Conservation (phyloP, 352 stramenopile genomes). For the Pythium scleroteichum region DNA sequence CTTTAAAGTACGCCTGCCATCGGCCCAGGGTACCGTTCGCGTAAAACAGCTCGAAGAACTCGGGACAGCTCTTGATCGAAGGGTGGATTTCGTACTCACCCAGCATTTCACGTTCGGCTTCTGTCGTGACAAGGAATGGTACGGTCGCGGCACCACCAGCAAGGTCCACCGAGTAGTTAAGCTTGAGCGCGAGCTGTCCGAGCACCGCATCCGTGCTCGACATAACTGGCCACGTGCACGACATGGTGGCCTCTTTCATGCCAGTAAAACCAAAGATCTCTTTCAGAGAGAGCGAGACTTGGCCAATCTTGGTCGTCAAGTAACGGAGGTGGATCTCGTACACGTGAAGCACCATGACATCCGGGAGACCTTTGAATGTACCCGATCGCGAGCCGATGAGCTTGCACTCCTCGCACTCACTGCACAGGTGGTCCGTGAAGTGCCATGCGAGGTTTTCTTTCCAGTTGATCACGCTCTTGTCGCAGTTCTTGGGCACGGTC, state of each 20-base stretch:
- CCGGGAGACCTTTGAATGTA: conserved; percentile 69
- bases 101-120: conserved; percentile 61
- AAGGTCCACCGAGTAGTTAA: conserved; percentile 67
- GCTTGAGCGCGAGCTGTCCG: conserved; percentile 64
- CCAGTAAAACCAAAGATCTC: conserved; percentile 76
- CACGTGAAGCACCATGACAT: conserved; percentile 81
- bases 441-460: conserved; percentile 76
- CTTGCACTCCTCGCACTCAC: conserved; percentile 68
- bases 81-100: conserved; percentile 69
- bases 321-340: conserved; percentile 85
- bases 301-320: conserved; percentile 82
- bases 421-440: conserved; percentile 78
- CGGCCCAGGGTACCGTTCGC: conserved; percentile 45
- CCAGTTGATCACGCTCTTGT: conserved; percentile 72
- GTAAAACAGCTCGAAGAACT: conserved; percentile 76
- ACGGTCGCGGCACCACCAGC: conserved; percentile 41
- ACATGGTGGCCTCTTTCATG: conserved; percentile 58
- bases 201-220: conserved; percentile 66
- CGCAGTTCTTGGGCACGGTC: conserved; percentile 62
- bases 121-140: conserved; percentile 72
- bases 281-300: conserved; percentile 69
- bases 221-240: conserved; percentile 73
- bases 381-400: conserved; percentile 56
- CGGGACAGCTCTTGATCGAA: conserved; percentile 43
- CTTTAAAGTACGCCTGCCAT: conserved; percentile 66